A percentile compares a stretch with the other conserved stretches of the same genome.
Conservation (phyloP, 2,329 filamentous ascomycete species). For the Emergomyces orientalis region DNA sequence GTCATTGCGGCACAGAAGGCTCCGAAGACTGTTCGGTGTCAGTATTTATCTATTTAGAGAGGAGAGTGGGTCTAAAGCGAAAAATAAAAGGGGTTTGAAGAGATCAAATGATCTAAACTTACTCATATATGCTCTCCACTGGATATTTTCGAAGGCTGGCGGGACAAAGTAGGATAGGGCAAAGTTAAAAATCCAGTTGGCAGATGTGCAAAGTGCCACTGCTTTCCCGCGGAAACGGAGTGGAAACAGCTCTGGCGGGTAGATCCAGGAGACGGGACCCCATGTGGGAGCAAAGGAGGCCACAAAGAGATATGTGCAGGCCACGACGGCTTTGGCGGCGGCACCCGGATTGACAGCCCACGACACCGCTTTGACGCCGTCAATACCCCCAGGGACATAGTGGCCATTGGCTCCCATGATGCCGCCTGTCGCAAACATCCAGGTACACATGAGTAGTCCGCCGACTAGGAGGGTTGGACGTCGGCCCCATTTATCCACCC, state of each 20-base stretch:
- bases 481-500: constrained; percentile 44
- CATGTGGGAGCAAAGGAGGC: constrained; percentile 54
- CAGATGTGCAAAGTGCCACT: constrained; percentile 11
- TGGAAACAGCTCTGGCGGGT: constrained; percentile 39
- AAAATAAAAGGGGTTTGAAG: not conserved
- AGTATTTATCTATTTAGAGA: not conserved
- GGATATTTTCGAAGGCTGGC: constrained; percentile 10
- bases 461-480: constrained; percentile 41
- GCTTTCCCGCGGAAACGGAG: constrained; percentile 10
- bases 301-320: constrained; percentile 50
- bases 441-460: constrained; percentile 29
- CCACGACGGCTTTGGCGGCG: constrained; percentile 51
- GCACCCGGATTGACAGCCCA: constrained; percentile 41
- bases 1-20: constrained; percentile 56
- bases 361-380: constrained; percentile 38
- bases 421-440: constrained; percentile 46
- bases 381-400: constrained; percentile 23
- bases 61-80: not conserved
- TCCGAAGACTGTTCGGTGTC: constrained; percentile 48
- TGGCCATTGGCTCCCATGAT: constrained; percentile 44
- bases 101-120: not conserved
- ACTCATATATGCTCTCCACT: constrained; percentile 24
- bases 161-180: constrained; percentile 12
- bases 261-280: constrained; percentile 49
- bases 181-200: constrained; percentile 14